phyloP scores from a whole-genome alignment of 305 asterid genomes.

The Fraxinus angustifolia region DNA sequence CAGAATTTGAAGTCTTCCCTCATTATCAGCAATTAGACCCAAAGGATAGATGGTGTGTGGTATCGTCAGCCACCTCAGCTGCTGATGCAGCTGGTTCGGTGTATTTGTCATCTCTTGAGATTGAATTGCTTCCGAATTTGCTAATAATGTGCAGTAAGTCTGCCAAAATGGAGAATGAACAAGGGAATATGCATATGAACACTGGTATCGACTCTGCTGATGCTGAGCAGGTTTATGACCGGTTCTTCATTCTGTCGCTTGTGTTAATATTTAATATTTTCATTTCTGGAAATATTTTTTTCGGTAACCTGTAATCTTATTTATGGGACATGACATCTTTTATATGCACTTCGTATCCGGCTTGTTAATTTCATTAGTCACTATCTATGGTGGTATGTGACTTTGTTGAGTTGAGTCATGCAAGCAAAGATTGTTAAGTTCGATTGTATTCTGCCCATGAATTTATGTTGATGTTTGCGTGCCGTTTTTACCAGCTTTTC shows the following conservation, averaged over 20 bases:
- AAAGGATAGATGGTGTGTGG: slow-evolving; percentile 96
- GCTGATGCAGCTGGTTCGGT: slow-evolving; percentile 99
- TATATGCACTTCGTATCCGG: neutral
- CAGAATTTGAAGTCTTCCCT: slow-evolving; percentile 86
- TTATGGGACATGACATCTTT: neutral
- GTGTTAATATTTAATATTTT: neutral
- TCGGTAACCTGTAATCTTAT: slow-evolving; percentile 9
- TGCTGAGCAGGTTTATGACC: slow-evolving; percentile 55
- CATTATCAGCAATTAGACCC: slow-evolving; percentile 80
- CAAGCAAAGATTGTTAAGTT: neutral
- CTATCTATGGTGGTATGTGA: neutral
- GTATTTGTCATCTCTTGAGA: slow-evolving; percentile 81
- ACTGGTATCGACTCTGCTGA: slow-evolving; percentile 55
- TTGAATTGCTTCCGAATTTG: slow-evolving; percentile 88
- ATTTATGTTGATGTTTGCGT: neutral
- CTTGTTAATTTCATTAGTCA: neutral
- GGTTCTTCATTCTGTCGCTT: slow-evolving; percentile 22
- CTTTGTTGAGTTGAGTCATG: neutral
- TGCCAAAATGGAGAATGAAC: slow-evolving; percentile 42
- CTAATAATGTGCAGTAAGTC: slow-evolving; percentile 87
- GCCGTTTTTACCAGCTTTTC: neutral
- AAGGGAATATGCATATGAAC: slow-evolving; percentile 37
- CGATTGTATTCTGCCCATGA: neutral
- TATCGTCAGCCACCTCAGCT: slow-evolving; percentile 87
- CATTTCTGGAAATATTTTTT: neutral